These are phyloP conservation scores for Borovskyia barvae DNA, from an alignment of 208 protist genomes.

Conservation along the genomic window DNA sequence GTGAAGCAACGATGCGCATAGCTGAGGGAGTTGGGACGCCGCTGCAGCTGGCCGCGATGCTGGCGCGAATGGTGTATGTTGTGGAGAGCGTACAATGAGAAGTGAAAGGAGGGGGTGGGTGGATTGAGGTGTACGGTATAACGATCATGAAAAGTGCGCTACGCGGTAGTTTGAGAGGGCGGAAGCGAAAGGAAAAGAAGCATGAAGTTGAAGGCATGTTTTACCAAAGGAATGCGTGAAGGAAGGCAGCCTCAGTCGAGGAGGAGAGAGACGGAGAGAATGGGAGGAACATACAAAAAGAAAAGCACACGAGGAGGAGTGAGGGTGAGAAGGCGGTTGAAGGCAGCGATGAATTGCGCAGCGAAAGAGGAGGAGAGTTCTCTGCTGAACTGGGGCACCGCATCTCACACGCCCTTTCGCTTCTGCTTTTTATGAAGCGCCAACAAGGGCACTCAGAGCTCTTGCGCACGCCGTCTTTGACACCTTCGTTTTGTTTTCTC, in stretches of 20 bases:
- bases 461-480: no score
- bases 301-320: neutral
- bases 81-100: constrained; percentile 28
- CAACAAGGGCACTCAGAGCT: no score
- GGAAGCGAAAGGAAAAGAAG: constrained; percentile 7
- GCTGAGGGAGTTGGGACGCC: constrained; percentile 81
- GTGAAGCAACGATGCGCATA: constrained; percentile 85
- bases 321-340: no score
- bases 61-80: constrained; percentile 62
- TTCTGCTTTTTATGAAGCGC: no score
- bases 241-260: neutral
- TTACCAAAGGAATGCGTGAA: neutral
- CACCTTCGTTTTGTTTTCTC: no score
- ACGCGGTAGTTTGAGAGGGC: constrained; percentile 28
- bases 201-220: neutral
- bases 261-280: neutral
- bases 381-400: no score
- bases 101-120: neutral
- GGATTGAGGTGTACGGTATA: no score
- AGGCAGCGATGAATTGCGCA: no score
- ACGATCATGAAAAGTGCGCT: no score
- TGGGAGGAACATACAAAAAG: neutral
- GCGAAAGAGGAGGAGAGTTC: no score
- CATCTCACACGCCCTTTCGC: no score
- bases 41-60: constrained; percentile 85